A percentile compares a stretch with the other conserved stretches of the same genome.
Evolutionary conservation across 2,329 filamentous ascomycete genomes (phyloP).

Genomic region (Monosporascus sp.): DNA sequence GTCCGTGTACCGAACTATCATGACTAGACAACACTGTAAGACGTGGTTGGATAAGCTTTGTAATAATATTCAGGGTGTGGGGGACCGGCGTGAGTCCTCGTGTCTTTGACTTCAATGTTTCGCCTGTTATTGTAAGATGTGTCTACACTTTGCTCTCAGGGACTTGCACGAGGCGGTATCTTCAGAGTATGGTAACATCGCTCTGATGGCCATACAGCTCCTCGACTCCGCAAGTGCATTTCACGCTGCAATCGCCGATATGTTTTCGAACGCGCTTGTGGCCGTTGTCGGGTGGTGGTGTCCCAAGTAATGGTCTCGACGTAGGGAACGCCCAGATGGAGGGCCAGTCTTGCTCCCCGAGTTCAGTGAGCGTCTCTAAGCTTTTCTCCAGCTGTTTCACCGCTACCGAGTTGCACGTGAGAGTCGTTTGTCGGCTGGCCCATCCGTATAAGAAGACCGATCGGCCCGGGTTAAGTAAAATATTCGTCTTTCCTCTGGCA

Average conservation of each 20-base stretch:
- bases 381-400: slow-evolving; percentile 57
- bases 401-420: slow-evolving; percentile 66
- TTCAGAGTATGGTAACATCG: slow-evolving; percentile 14
- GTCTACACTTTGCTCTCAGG: not conserved
- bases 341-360: slow-evolving; percentile 21
- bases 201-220: slow-evolving; percentile 15
- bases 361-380: slow-evolving; percentile 18
- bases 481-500: slow-evolving; percentile 33
- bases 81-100: no score
- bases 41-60: no score
- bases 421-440: slow-evolving; percentile 55
- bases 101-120: not conserved
- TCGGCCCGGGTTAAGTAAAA: slow-evolving; percentile 43
- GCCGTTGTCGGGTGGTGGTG: slow-evolving; percentile 14
- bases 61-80: no score
- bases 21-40: no score
- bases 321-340: slow-evolving; percentile 26
- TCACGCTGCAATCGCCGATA: slow-evolving; percentile 23
- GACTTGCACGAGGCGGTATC: not conserved
- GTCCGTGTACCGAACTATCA: no score
- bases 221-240: slow-evolving; percentile 23
- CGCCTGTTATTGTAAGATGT: not conserved
- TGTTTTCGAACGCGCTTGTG: slow-evolving; percentile 20
- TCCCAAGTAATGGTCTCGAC: slow-evolving; percentile 24
- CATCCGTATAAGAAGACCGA: slow-evolving; percentile 71